Evolutionary conservation across 2,329 filamentous ascomycete genomes (phyloP), one percentile per base, ranked within the genome.

Genomic region (Neopestalotiopsis clavispora): DNA sequence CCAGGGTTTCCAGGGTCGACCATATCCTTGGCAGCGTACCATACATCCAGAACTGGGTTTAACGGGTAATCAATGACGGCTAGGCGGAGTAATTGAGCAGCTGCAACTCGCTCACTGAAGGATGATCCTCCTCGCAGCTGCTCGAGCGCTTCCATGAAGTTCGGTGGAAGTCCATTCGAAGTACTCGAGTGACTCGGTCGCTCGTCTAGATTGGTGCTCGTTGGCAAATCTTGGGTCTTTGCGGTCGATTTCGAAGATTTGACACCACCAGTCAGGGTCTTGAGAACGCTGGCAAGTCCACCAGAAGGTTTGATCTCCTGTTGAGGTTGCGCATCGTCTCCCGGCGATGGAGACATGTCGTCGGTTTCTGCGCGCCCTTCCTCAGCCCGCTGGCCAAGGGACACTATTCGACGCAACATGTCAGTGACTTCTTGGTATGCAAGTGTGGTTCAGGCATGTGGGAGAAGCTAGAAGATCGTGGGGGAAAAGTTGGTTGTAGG

Each of bases 21-120:
- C 69, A 92, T 81, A 73, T 92, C 90, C 75, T 90, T 90, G 60
- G 85, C 89, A 14, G 89, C 88, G 71, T 89, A 86, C 89, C 90
- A 92, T 68, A 92, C 90, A 60, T 89, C 86, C 63, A 88, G 81
- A 67, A 76, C 85, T 5, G 87, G 85, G 68, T 85, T 86, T 34
- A 91, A 79, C 4, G 89, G 87, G 74, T 88, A 89, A 71, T 90
- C 88, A 40, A 84, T 79, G 42, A 91, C 84, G 68, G 86, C 83
- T 73, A 84, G 80, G 57, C 87, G 86, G 56, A 92, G 79, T n/a
- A 85, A 83, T 68, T 84, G 83, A 59, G 89, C 89, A 9, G 89
- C 90, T 30, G 84, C 80, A 28, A 90, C 82, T 56, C 89, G 84
- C 72, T 90, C 88, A 71, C 79, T 79, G 4, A 86, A 78, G 9